Conservation (phyloP, 805 yeast genomes). For the Yarrowia sp. region DNA sequence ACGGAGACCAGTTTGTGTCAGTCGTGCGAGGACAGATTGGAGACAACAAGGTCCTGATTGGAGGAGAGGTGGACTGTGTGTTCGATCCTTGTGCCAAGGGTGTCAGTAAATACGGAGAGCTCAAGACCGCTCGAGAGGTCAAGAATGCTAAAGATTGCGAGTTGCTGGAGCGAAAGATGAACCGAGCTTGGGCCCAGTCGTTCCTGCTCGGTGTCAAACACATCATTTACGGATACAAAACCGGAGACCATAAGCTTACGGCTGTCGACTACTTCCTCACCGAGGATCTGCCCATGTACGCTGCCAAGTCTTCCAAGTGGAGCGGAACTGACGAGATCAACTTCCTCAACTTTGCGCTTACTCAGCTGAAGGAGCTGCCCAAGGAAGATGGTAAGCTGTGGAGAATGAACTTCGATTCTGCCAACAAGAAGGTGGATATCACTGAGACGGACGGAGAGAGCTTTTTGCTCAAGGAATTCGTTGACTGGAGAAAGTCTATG, state of each 20-base stretch:
- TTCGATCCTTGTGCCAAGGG: constrained; percentile 63
- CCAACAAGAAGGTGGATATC: constrained; percentile 1
- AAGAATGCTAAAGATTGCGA: constrained; percentile 63
- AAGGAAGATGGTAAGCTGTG: constrained; percentile 53
- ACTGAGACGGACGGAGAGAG: constrained; percentile 52
- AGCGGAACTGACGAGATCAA: constrained; percentile 80
- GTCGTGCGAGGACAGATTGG: constrained; percentile 91
- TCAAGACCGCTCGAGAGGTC: constrained; percentile 73
- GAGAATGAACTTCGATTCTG: constrained; percentile 25
- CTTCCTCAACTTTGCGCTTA: constrained; percentile 83
- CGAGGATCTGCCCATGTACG: constrained; percentile 69
- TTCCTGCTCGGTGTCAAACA: constrained; percentile 85
- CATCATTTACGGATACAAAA: constrained; percentile 85
- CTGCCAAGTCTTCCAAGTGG: constrained; percentile 57
- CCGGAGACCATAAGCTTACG: constrained; percentile 67
- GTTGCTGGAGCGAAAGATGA: constrained; percentile 76
- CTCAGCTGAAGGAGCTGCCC: constrained; percentile 71
- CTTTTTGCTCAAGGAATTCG: constrained; percentile 60
- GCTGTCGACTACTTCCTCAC: constrained; percentile 78
- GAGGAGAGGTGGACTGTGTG: constrained; percentile 92
- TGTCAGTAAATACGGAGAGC: constrained; percentile 73
- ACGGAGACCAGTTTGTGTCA: constrained; percentile 71
- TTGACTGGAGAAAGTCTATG: constrained; percentile 57
- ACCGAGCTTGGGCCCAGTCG: constrained; percentile 91
- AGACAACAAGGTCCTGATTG: constrained; percentile 66